phyloP scores from a whole-genome alignment of 768 basidiomycete species.

The Suillus cothurnatus region DNA sequence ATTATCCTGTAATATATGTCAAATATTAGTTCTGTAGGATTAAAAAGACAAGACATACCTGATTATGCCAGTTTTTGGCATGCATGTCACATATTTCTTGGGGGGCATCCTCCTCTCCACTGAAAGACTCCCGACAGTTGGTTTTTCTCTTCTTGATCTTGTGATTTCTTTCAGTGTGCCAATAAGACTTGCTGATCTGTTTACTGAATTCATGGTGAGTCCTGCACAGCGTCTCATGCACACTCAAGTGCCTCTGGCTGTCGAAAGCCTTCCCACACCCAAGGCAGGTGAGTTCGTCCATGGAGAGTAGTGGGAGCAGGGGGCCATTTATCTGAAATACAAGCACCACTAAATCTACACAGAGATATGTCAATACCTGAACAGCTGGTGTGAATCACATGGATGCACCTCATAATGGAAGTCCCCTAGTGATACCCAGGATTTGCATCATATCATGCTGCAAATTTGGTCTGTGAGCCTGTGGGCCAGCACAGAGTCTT shows the following conservation, averaged over 20 bases:
- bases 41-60: no score
- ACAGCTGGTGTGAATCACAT: not conserved
- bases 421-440: no score
- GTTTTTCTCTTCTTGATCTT: not conserved
- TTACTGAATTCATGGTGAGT: not conserved
- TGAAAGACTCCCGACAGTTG: not conserved
- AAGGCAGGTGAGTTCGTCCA: conserved; percentile 3
- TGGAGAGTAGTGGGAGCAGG: not conserved
- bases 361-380: not conserved
- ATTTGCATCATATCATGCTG: not conserved
- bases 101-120: not conserved
- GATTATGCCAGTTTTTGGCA: no score
- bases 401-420: not conserved
- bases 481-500: no score
- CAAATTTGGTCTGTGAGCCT: no score
- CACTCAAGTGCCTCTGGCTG: not conserved
- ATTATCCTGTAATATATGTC: not conserved
- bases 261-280: conserved; percentile 10
- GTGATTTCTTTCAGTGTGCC: not conserved
- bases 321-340: not conserved
- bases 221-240: not conserved
- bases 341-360: not conserved
- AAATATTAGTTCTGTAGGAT: not conserved
- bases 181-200: not conserved
- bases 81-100: not conserved